Evolutionary conservation across 371 early-diverging fungal genomes (phyloP).

Genomic region (Circinella minor): DNA sequence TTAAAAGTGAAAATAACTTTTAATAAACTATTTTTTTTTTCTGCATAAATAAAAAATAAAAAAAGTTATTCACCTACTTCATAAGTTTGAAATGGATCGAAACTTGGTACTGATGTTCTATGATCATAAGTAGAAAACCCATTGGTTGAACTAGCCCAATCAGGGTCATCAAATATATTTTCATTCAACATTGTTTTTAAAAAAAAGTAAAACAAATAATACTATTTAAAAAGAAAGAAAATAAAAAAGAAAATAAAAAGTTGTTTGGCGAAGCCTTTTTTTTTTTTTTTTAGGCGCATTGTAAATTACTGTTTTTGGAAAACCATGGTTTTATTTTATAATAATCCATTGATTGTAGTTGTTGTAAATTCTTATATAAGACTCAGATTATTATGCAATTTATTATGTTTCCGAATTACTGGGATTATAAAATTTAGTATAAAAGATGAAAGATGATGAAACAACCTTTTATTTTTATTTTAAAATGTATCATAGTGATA

Average conservation of each 20-base stretch:
- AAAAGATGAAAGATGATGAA: no score
- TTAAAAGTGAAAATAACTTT: not conserved
- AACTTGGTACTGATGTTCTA: constrained; percentile 34
- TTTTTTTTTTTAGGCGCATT: not conserved
- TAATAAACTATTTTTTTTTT: not conserved
- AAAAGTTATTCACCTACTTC: constrained; percentile 9
- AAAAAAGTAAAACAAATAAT: not conserved
- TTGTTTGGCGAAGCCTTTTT: not conserved
- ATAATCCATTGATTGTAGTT: no score
- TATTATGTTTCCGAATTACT: no score
- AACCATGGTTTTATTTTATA: no score
- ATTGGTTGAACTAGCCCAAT: constrained; percentile 40
- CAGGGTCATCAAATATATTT: constrained; percentile 36
- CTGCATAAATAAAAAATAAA: constrained; percentile 10
- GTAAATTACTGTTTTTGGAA: constrained; percentile 3
- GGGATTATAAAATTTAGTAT: no score
- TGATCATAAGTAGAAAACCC: constrained; percentile 27
- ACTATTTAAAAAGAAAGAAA: not conserved
- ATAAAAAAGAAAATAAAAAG: not conserved
- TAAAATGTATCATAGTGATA: no score
- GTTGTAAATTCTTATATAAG: no score
- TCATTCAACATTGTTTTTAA: constrained; percentile 19
- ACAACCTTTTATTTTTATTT: no score
- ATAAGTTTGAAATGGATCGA: constrained; percentile 14
- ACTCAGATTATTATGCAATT: no score